Evolutionary conservation across 495 filamentous ascomycete species (phyloP), one percentile per base, ranked within the genome.

Genomic region (Tuber microsphaerosporum): DNA sequence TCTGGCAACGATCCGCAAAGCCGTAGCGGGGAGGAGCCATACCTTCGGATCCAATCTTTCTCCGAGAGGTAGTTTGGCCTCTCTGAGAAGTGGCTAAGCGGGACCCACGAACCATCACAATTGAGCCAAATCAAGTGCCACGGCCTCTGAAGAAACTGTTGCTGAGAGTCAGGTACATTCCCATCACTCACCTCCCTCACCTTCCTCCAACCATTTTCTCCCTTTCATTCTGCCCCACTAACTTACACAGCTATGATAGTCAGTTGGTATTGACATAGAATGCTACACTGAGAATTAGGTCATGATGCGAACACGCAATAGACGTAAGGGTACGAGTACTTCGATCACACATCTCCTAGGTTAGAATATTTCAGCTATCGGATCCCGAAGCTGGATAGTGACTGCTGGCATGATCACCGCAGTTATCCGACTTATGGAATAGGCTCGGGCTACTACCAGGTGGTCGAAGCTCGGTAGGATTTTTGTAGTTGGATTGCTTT

Each of bases 331-430:
- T 80, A 97, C 34, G 34, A 37, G 34, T 37, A 37, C 93, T 56
- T 96, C 92, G 80, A 98, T 99, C 82, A 97, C 95, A n/a, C 95
- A 99, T 84, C 85, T 99, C 42, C 92, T 99, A 89, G 95, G 93
- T 84, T 95, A 97, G 83, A 89, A 91, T 61, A 86, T 93, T 46
- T 92, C 94, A 26, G 91, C 94, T 48, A 88, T 92, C 48, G 92
- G 89, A 37, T 87, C 91, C 77, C 87, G 90, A 76, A 42, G 56
- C 22, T 65, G 34, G 56, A 65, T 31, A 84, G 90, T 70, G 85
- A 89, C n/a, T 83, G 86, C 46, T 85, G 86, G 48, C 85, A 88
- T 81, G 75, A 81, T 69, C 82, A 81, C 78, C 89, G 85, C 79
- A 85, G 92, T 73, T 90, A 92, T 83, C 89, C 90, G 68, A 92